phyloP scores from a whole-genome alignment of 208 protist species.

The Crithidia sp. region DNA sequence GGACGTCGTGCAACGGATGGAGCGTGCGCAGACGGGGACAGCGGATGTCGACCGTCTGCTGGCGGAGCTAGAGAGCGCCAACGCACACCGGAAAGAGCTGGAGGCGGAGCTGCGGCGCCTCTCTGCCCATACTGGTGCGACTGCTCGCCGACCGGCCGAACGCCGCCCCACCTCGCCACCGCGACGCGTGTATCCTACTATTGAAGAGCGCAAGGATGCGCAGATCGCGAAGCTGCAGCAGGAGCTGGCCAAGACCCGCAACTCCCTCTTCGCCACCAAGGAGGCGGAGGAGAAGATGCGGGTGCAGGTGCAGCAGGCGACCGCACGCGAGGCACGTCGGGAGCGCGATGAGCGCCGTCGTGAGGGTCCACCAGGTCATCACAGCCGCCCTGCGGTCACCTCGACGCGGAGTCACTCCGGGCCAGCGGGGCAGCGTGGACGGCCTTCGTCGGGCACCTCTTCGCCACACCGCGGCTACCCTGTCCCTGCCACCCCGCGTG shows the following conservation, averaged over 20 bases:
- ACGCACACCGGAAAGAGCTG: conserved; percentile 27
- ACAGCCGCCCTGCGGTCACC: background rate
- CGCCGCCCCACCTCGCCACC: conserved; percentile 4
- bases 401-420: conserved; percentile 21
- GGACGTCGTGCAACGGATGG: conserved; percentile 27
- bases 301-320: conserved; percentile 50
- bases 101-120: conserved; percentile 27
- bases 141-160: background rate
- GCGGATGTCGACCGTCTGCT: conserved; percentile 4
- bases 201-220: conserved; percentile 36
- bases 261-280: conserved; percentile 38
- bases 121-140: background rate
- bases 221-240: conserved; percentile 60
- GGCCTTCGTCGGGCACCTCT: background rate
- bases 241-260: conserved; percentile 70
- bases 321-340: conserved; percentile 33
- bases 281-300: conserved; percentile 44
- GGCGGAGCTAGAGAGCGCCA: conserved; percentile 23
- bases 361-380: conserved; percentile 1
- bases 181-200: conserved; percentile 11
- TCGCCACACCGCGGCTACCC: conserved; percentile 6
- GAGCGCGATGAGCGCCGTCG: conserved; percentile 27
- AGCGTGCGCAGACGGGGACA: background rate
- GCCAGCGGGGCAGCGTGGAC: conserved; percentile 4
- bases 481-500: conserved; percentile 18